Conservation (phyloP, 257 asterid genomes). For the Avicennia marina region DNA sequence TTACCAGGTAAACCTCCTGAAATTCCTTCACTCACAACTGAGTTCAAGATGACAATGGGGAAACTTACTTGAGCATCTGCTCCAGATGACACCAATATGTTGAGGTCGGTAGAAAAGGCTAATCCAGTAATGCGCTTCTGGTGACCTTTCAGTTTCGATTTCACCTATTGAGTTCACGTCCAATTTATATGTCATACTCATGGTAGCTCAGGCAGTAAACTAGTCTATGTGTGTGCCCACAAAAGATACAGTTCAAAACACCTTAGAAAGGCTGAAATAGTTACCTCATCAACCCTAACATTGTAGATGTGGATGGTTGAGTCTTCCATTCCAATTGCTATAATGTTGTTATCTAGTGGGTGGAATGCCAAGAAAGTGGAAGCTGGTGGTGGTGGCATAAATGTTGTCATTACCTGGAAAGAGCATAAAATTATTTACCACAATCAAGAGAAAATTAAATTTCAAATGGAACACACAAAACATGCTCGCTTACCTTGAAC, state of each 20-base stretch:
- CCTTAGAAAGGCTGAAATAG: slow-evolving; percentile 5
- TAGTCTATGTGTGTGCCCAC: background rate
- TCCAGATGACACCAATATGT: slow-evolving; percentile 88
- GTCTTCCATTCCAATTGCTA: slow-evolving; percentile 98
- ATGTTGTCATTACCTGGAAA: slow-evolving; percentile 83
- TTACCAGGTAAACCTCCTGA: no score
- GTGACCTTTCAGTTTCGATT: slow-evolving; percentile 79
- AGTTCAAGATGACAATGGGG: slow-evolving; percentile 5
- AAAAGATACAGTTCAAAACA: background rate
- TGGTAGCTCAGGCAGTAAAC: background rate
- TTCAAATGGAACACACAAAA: background rate
- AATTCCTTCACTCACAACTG: background rate
- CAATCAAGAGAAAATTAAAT: background rate
- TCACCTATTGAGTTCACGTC: slow-evolving; percentile 45
- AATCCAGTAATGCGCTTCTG: slow-evolving; percentile 89
- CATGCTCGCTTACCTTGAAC: slow-evolving; percentile 45
- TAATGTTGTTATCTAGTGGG: slow-evolving; percentile 91
- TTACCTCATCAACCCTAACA: slow-evolving; percentile 92
- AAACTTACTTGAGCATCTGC: slow-evolving; percentile 87
- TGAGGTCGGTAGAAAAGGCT: slow-evolving; percentile 80
- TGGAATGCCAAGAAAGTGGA: slow-evolving; percentile 93
- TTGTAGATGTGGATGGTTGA: slow-evolving; percentile 94
- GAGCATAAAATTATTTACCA: slow-evolving; percentile 9
- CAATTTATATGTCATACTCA: background rate
- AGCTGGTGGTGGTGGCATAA: slow-evolving; percentile 97